Base-by-base conservation (phyloP, 1,139 yeast species). In the Hansenula sp. region DNA sequence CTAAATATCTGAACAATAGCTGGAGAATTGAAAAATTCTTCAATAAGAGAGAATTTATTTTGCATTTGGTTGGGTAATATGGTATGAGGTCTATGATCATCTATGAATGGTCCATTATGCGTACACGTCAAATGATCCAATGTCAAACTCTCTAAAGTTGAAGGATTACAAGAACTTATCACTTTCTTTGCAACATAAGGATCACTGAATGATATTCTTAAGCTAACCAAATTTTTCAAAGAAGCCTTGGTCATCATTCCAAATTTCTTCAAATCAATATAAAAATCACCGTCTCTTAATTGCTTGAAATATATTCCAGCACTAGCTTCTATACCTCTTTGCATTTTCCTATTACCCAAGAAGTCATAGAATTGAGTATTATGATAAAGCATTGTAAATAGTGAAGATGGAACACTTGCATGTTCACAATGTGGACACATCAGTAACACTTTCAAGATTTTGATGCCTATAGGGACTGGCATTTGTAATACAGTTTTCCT, bases 161-260 rank as follows among this genome's bases (percentile, higher is more conserved):
- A 12, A 8, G 41, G 17, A 18, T 37, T 24, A 25, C 42, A 45
- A 18, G 15, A 33, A 10, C 32, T 29, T 16, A 43, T 10, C 2
- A 43, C 18, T 21, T 34, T 43, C 9, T 19, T 19, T 5, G 41
- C 16, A 8, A 24, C 4, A 1, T 16, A 28, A 7, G 42, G 27
- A 39, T 45, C 48, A 24, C 39, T 28, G 21, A 45, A 38, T 2
- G 46, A 42, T 10, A 45, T 27, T 11, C 34, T 13, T 4, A 45
- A 16, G 4, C 15, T 24, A 7, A 21, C 19, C 21, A 45, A 30
- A 15, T 41, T 35, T 2, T 12, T 31, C 21, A 45, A 21, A 2
- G 42, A 4, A 11, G 30, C n/a, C 16, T 39, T 30, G 9, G 36
- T 15, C 21, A 33, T 16, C 4, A 10, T 5, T 3, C 24, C 37